Percentiles rank a stretch among this genome's conserved stretches.
These are phyloP conservation scores for Sphaerosporella brunnea DNA, from an alignment of 495 filamentous ascomycete genomes.

Conservation along the genomic window DNA sequence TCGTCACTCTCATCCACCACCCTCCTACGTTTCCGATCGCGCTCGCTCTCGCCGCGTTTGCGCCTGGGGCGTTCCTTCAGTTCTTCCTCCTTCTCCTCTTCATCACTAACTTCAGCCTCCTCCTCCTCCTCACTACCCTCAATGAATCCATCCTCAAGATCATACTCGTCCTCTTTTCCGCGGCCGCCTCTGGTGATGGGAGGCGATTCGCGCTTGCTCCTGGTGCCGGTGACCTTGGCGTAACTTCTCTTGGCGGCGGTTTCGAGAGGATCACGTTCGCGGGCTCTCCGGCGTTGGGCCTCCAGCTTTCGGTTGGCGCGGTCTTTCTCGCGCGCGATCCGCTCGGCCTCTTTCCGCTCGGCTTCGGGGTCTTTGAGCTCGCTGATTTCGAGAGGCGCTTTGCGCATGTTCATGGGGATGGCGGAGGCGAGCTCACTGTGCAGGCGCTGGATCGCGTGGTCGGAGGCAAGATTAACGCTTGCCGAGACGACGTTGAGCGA, in stretches of 20 bases:
- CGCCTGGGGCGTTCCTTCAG: slow-evolving; percentile 11
- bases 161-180: slow-evolving; percentile 52
- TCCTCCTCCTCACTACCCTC: slow-evolving; percentile 36
- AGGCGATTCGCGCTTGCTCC: slow-evolving; percentile 36
- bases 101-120: slow-evolving; percentile 41
- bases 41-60: slow-evolving; percentile 2
- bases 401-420: slow-evolving; percentile 35
- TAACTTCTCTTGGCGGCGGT: slow-evolving; percentile 28
- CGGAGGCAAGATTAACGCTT: slow-evolving; percentile 33
- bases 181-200: slow-evolving; percentile 34
- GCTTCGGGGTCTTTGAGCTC: slow-evolving; percentile 47
- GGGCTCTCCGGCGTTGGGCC: slow-evolving; percentile 36
- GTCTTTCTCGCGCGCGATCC: slow-evolving; percentile 39
- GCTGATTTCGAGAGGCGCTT: slow-evolving; percentile 41
- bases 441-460: slow-evolving; percentile 47
- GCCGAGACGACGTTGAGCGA: slow-evolving; percentile 43
- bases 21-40: slow-evolving; percentile 16
- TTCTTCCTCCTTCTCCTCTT: slow-evolving; percentile 35
- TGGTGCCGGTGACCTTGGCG: slow-evolving; percentile 29
- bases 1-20: slow-evolving; percentile 17
- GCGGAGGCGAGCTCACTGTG: slow-evolving; percentile 45
- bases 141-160: slow-evolving; percentile 40
- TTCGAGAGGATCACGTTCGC: slow-evolving; percentile 28
- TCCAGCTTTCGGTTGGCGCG: slow-evolving; percentile 31
- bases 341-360: slow-evolving; percentile 43